phyloP scores from a whole-genome alignment of 2,329 filamentous ascomycete species.

The Trichoderma aggressivum region DNA sequence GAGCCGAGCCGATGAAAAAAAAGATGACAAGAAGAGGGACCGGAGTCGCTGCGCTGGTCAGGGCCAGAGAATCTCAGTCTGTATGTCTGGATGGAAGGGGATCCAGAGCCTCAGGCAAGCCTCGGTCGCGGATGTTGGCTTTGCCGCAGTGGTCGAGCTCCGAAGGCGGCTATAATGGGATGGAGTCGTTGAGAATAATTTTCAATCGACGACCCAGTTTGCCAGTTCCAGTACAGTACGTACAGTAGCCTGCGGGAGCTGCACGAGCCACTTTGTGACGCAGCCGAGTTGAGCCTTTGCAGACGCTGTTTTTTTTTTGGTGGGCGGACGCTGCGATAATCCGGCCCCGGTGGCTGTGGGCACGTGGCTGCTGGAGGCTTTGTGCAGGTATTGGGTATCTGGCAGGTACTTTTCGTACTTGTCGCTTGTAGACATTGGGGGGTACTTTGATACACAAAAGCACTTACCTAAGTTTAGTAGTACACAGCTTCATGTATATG shows the following conservation, averaged over 20 bases:
- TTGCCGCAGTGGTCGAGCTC: constrained; percentile 22
- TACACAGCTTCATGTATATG: background rate
- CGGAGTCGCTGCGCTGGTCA: constrained; percentile 7
- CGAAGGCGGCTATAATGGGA: constrained; percentile 19
- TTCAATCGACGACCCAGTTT: constrained; percentile 22
- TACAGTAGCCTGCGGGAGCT: constrained; percentile 10
- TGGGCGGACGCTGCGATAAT: constrained; percentile 8
- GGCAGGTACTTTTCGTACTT: background rate
- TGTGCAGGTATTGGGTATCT: background rate
- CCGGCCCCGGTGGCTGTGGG: constrained; percentile 13
- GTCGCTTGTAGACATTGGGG: background rate
- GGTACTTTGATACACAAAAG: background rate
- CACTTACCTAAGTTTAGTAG: too few species aligned
- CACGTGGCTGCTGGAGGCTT: constrained; percentile 6
- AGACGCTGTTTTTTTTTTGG: background rate
- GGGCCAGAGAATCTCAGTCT: background rate
- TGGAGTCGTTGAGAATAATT: constrained; percentile 26
- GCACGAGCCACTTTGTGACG: constrained; percentile 19
- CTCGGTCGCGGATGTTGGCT: constrained; percentile 9
- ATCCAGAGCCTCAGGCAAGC: constrained; percentile 2
- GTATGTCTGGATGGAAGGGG: background rate
- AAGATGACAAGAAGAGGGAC: constrained; percentile 1
- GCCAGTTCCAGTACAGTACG: background rate
- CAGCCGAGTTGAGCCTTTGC: background rate
- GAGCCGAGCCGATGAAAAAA: background rate